Evolutionary conservation across 106 monocot genomes (phyloP), one percentile per base, ranked within the genome.

Genomic region (Posidonia australis): DNA sequence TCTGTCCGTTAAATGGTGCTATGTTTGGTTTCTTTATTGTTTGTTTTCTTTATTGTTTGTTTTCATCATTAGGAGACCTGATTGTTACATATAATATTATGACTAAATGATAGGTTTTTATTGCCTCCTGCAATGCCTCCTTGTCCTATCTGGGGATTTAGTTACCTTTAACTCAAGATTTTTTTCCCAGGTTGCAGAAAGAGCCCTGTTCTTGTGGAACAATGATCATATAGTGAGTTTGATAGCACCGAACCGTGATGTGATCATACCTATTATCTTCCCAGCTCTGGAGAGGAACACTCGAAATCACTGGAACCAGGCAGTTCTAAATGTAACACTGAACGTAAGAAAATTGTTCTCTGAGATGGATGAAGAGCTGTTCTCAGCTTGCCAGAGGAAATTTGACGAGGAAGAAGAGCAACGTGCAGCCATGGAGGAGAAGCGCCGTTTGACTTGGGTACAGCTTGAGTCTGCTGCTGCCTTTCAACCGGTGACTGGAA

Each of bases 131-230:
- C 7, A 36, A 2, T 7, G 36, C 36, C 5, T 36, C 7, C 36
- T 4, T 36, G 2, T 36, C 36, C 2, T 36, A 36, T 36, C 7
- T 36, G 7, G 36, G 36, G 5, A 36, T 36, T 36, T n/a, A n/a
- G n/a, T 36, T 36, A 36, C 5, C 36, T 36, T 4, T 36, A 36
- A 2, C 36, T 36, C 7, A 36, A 36, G 7, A n/a, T 44, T 9
- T 30, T 4, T 36, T 76, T 71, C 36, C 18, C 88, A 93, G 93
- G 93, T 93, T 53, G 85, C 93, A 0, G 93, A 93, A 64, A 67
- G 93, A 58, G 85, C 93, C 14, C 65, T 88, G 5, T 88, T 85
- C 74, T 66, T 93, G 45, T 93, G 87, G 83, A 88, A 88, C 85
- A 92, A 92, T 20, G 92, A 92, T 69, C 84, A 88, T 49, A 64